Evolutionary conservation across 2,329 filamentous ascomycete species (phyloP), one percentile per base, ranked within the genome.

Genomic region (Didymella pomorum): DNA sequence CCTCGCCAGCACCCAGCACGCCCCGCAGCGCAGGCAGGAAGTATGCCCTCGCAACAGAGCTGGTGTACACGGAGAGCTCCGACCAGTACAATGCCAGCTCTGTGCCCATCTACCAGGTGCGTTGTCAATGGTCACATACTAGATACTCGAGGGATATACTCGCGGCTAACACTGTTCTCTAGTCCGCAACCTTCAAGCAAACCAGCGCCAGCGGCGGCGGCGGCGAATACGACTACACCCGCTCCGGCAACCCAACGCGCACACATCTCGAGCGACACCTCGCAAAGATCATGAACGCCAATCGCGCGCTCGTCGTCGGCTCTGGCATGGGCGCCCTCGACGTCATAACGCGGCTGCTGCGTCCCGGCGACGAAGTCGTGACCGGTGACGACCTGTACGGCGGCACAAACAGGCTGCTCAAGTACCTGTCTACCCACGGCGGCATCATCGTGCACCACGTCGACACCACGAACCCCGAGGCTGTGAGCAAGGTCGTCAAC

Each of bases 221-320:
- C 67, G 83, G 86, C 73, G 93, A 98, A 79, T 99, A 98, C 79
- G 95, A 99, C 82, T 99, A 99, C 82, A 98, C 95, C 60, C 91
- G 96, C 61, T 98, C 93, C 33, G 95, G 95, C 56, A 99, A 99
- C 77, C 95, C 95, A 18, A 99, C 95, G 58, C 87, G 95, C 65
- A 96, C 94, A 31, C 95, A 99, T 74, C 87, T 99, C 63, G 95
- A 99, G 82, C 88, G 94, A 58, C 95, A 99, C 79, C 83, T 99
- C 70, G 95, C 96, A 73, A 99, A 99, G 86, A 96, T 99, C 76
- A 99, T 99, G 96, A 93, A 92, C 69, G 95, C 95, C 44, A 88
- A 88, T 71, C 90, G 96, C 56, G 92, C 92, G 10, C 86, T 99
- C 49, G 94, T 96, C 47, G 94, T 98, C 43, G 93, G 93, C 52